phyloP scores from a whole-genome alignment of 305 asterid genomes.

The Solanum hybrid region DNA sequence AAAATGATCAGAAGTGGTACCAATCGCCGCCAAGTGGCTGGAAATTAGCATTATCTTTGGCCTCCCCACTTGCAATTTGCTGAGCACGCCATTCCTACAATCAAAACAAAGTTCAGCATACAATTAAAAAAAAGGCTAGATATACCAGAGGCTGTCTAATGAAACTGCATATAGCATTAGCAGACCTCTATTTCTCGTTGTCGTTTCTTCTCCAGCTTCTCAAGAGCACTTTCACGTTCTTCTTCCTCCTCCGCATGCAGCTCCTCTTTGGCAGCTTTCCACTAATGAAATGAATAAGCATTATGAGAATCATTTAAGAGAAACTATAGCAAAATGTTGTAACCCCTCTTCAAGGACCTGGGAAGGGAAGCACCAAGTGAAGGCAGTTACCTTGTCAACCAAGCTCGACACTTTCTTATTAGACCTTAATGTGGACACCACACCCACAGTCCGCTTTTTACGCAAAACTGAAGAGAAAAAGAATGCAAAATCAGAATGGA shows the following conservation, averaged over 20 bases:
- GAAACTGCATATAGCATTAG: constrained; percentile 1
- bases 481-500: constrained; percentile 13
- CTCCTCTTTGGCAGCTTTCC: constrained; percentile 99
- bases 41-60: constrained; percentile 87
- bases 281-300: constrained; percentile 32
- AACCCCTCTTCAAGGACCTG: neutral
- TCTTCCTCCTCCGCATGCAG: constrained; percentile 70
- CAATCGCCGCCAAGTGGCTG: constrained; percentile 99
- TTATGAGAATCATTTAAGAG: neutral
- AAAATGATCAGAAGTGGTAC: constrained; percentile 25
- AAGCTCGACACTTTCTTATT: constrained; percentile 91
- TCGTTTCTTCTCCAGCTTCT: constrained; percentile 71
- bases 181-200: constrained; percentile 89
- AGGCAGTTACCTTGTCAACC: constrained; percentile 80
- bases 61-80: constrained; percentile 90
- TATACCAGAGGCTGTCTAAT: neutral
- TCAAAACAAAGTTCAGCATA: constrained; percentile 18
- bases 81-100: constrained; percentile 89
- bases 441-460: constrained; percentile 64
- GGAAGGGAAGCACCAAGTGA: constrained; percentile 1
- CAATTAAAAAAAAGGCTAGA: neutral
- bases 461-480: constrained; percentile 46
- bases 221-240: constrained; percentile 73
- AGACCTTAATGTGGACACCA: constrained; percentile 67
- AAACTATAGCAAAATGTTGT: neutral